Conservation (phyloP, 148 eudicot genomes). For the Rhododendron mucronatum region DNA sequence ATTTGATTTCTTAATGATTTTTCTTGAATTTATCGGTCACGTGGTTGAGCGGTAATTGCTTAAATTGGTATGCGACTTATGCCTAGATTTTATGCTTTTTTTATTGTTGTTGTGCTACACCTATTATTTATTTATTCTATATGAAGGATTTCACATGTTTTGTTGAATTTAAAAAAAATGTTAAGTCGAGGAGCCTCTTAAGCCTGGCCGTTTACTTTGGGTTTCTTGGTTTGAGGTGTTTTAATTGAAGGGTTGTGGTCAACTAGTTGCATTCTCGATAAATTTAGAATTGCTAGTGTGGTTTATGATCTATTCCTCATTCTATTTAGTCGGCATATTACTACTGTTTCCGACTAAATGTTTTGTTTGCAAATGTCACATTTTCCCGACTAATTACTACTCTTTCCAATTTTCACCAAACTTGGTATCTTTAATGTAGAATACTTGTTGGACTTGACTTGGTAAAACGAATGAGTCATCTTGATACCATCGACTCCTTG, state of each 20-base stretch:
- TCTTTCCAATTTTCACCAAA: no score
- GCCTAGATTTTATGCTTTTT: background rate
- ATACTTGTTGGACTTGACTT: no score
- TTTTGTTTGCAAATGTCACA: no score
- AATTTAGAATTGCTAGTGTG: background rate
- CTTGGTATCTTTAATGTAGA: no score
- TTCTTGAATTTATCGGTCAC: background rate
- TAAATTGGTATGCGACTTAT: background rate
- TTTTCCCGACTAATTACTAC: no score
- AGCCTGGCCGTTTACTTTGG: conserved; percentile 1
- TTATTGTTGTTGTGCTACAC: background rate
- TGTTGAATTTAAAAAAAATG: background rate
- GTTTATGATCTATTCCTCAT: background rate
- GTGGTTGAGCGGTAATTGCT: background rate
- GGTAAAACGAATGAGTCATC: no score
- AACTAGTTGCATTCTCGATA: background rate
- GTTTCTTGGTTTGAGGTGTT: background rate
- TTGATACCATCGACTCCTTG: no score
- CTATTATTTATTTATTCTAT: background rate
- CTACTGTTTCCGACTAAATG: no score
- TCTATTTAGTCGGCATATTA: background rate
- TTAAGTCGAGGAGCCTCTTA: background rate
- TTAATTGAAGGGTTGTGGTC: conserved; percentile 5
- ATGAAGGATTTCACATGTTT: background rate
- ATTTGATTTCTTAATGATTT: background rate